phyloP scores from a whole-genome alignment of 768 basidiomycete genomes.

The Mycena vitilis region DNA sequence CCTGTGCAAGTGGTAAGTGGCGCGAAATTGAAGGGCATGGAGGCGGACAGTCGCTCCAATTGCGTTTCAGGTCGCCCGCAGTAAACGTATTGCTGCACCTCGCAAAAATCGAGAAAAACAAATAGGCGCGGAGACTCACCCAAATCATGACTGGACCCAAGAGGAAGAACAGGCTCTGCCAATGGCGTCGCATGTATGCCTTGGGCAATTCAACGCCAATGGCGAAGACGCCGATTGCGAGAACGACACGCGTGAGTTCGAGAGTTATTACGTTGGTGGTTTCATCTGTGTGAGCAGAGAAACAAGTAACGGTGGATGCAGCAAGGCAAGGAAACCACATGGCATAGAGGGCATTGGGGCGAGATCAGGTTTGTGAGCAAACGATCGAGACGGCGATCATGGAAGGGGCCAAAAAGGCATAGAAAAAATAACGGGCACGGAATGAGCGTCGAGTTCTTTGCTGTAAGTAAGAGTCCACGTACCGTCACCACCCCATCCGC shows the following conservation, averaged over 20 bases:
- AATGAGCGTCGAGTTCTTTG: background rate
- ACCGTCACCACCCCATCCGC: conserved; percentile 65
- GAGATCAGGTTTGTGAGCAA: background rate
- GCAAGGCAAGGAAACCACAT: too few relatives aligned
- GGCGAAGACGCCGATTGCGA: conserved; percentile 97
- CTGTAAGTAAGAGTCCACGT: background rate
- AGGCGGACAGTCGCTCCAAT: conserved; percentile 18
- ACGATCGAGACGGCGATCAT: background rate
- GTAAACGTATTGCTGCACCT: background rate
- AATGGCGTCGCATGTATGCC: conserved; percentile 94
- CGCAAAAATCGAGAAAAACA: background rate
- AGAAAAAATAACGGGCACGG: background rate
- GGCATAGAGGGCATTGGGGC: background rate
- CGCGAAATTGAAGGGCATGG: conserved; percentile 15
- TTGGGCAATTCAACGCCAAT: conserved; percentile 98
- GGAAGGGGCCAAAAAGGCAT: background rate
- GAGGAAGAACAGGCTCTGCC: conserved; percentile 89
- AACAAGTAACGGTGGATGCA: background rate
- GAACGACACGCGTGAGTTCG: conserved; percentile 91
- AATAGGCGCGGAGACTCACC: conserved; percentile 58
- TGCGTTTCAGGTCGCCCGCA: background rate
- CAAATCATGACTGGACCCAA: conserved; percentile 87
- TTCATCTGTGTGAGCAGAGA: conserved; percentile 44
- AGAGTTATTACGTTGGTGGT: conserved; percentile 83
- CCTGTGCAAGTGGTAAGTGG: conserved; percentile 54